Conservation (phyloP, 2,329 filamentous ascomycete species). For the Colletotrichum lupini region DNA sequence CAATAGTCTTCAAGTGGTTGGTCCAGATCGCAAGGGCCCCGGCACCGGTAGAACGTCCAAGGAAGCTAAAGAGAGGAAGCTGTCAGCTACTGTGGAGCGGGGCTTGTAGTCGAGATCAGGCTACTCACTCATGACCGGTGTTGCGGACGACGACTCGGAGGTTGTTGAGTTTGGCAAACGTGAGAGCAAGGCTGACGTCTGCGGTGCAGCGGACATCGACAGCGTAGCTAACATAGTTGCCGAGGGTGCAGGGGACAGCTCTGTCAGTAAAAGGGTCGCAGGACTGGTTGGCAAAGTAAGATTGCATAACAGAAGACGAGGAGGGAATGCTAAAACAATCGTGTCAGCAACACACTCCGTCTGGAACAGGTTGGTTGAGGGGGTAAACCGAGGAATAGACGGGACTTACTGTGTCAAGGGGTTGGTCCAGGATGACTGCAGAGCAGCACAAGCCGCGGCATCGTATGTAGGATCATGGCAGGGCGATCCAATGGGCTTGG, state of each 20-base stretch:
- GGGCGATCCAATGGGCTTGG: slow-evolving; percentile 60
- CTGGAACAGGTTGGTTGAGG: neutral
- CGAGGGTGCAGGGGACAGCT: slow-evolving; percentile 53
- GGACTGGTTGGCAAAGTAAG: slow-evolving; percentile 50
- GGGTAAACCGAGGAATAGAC: neutral
- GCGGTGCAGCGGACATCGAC: slow-evolving; percentile 45
- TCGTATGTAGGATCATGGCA: slow-evolving; percentile 64
- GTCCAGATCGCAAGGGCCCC: slow-evolving; percentile 52
- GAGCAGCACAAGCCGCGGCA: slow-evolving; percentile 50
- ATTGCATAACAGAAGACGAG: slow-evolving; percentile 54
- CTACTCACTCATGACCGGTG: slow-evolving; percentile 45
- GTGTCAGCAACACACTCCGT: slow-evolving; percentile 16
- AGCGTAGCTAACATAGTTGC: slow-evolving; percentile 56
- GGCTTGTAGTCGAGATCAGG: neutral
- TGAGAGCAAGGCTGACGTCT: slow-evolving; percentile 47
- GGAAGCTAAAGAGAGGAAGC: slow-evolving; percentile 35
- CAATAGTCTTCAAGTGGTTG: slow-evolving; percentile 52
- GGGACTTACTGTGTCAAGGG: slow-evolving; percentile 48
- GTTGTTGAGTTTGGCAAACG: slow-evolving; percentile 47
- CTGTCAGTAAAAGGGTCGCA: slow-evolving; percentile 53
- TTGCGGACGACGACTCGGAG: slow-evolving; percentile 50
- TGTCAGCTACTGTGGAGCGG: neutral
- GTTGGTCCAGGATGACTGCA: slow-evolving; percentile 49
- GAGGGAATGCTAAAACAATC: slow-evolving; percentile 43
- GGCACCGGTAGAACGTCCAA: slow-evolving; percentile 50